These are phyloP conservation scores for Xylariaceae sp. DNA, from an alignment of 2,329 filamentous ascomycete genomes.

Conservation along the genomic window DNA sequence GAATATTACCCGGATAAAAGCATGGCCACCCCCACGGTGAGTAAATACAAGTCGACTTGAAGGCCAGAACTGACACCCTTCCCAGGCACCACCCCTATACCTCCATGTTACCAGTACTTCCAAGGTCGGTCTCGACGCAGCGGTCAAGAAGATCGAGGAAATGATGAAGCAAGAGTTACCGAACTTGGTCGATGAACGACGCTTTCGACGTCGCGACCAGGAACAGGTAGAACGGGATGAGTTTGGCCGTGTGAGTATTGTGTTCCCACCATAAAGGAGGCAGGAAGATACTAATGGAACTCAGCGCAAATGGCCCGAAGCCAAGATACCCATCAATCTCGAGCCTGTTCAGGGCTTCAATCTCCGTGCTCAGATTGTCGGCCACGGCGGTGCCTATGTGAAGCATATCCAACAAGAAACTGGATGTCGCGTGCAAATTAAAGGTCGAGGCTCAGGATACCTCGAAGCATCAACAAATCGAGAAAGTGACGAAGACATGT, in stretches of 20 bases:
- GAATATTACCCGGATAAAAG: conserved; percentile 96
- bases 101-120: conserved; percentile 91
- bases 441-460: conserved; percentile 91
- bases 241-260: conserved; percentile 68
- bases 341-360: conserved; percentile 95
- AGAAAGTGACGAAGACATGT: conserved; percentile 96
- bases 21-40: conserved; percentile 89
- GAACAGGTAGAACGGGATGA: conserved; percentile 85
- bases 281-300: conserved; percentile 17
- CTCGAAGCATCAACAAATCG: conserved; percentile 80
- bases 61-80: conserved; percentile 11
- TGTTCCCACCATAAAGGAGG: not conserved
- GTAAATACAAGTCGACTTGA: conserved; percentile 31
- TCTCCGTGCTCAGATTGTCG: conserved; percentile 90
- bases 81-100: conserved; percentile 83
- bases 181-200: conserved; percentile 87
- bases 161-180: conserved; percentile 95
- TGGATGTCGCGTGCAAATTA: conserved; percentile 94
- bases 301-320: conserved; percentile 98
- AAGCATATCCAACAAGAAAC: conserved; percentile 98
- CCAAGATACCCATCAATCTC: conserved; percentile 84
- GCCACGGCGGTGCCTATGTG: conserved; percentile 88
- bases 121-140: conserved; percentile 86
- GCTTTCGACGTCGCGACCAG: conserved; percentile 77
- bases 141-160: conserved; percentile 83